Percentiles rank a stretch among this genome's conserved stretches.
Evolutionary conservation across 1,139 yeast genomes (phyloP).

Genomic region (Blastobotrys illinoisensis): DNA sequence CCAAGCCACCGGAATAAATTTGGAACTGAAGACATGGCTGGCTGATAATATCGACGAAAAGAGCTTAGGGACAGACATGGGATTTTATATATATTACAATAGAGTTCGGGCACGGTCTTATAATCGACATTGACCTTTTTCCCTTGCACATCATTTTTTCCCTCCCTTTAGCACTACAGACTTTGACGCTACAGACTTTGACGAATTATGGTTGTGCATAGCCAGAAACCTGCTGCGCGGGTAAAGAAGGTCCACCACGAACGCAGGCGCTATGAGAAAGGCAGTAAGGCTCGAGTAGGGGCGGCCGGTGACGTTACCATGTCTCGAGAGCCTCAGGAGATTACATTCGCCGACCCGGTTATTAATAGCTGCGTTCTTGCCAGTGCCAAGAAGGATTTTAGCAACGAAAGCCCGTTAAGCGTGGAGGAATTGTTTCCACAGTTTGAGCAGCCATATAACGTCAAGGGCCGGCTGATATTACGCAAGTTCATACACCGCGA

Average conservation of each 20-base stretch:
- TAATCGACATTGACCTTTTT: not conserved
- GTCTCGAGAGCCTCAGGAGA: not conserved
- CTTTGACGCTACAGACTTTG: not conserved
- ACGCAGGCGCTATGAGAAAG: not conserved
- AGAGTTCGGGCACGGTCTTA: not conserved
- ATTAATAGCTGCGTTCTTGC: not conserved
- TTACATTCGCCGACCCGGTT: not conserved
- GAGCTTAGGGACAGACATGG: not conserved
- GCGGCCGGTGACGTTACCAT: not conserved
- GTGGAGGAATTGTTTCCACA: not conserved
- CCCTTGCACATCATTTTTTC: not conserved
- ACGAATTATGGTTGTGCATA: not conserved
- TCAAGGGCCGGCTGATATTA: conserved; percentile 7
- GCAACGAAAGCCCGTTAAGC: not conserved
- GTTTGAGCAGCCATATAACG: not conserved
- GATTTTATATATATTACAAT: not conserved
- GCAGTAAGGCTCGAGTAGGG: not conserved
- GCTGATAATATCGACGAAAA: not conserved
- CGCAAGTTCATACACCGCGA: conserved; percentile 30
- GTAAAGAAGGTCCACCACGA: not conserved
- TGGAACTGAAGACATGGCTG: not conserved
- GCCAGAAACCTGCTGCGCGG: not conserved
- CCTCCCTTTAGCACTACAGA: not conserved
- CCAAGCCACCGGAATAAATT: not conserved
- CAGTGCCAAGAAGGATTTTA: not conserved